A percentile compares a stretch with the other conserved stretches of the same genome.
phyloP scores from a whole-genome alignment of 352 stramenopile genomes.

The Lagenidium sp. region DNA sequence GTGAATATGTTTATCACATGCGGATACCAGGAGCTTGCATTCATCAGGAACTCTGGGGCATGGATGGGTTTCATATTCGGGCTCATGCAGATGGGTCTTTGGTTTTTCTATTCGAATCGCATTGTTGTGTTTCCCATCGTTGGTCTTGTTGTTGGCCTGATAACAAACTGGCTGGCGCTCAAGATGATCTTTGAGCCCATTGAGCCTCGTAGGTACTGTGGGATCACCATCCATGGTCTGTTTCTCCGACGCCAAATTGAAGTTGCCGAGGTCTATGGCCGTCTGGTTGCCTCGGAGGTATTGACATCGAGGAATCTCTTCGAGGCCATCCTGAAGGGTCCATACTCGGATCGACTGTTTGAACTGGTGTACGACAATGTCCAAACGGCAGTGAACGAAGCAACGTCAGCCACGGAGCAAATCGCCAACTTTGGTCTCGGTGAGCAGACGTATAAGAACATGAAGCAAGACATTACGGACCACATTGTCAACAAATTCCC shows the following conservation, averaged over 20 bases:
- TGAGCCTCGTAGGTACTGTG: slow-evolving; percentile 68
- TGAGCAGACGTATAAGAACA: slow-evolving; percentile 70
- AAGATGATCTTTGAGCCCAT: slow-evolving; percentile 91
- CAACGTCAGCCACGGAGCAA: slow-evolving; percentile 62
- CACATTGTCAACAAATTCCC: slow-evolving; percentile 85
- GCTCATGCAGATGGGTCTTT: slow-evolving; percentile 83
- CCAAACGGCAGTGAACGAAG: slow-evolving; percentile 70
- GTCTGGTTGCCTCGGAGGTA: slow-evolving; percentile 77
- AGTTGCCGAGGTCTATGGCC: slow-evolving; percentile 82
- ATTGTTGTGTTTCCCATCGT: slow-evolving; percentile 86
- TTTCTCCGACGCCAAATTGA: slow-evolving; percentile 92
- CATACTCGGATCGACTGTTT: slow-evolving; percentile 75
- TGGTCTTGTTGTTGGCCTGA: slow-evolving; percentile 91
- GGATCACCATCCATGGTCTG: slow-evolving; percentile 91
- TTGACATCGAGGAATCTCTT: slow-evolving; percentile 85
- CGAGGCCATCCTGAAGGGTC: slow-evolving; percentile 82
- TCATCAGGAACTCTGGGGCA: slow-evolving; percentile 88
- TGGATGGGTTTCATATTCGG: slow-evolving; percentile 88
- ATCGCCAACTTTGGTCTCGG: slow-evolving; percentile 81
- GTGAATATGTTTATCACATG: slow-evolving; percentile 94
- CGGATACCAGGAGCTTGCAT: slow-evolving; percentile 87
- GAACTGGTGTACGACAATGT: slow-evolving; percentile 86
- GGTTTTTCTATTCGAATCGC: slow-evolving; percentile 78
- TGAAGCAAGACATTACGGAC: slow-evolving; percentile 85
- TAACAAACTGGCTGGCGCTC: slow-evolving; percentile 94